phyloP scores from a whole-genome alignment of 768 basidiomycete genomes.

The Russula lepida region DNA sequence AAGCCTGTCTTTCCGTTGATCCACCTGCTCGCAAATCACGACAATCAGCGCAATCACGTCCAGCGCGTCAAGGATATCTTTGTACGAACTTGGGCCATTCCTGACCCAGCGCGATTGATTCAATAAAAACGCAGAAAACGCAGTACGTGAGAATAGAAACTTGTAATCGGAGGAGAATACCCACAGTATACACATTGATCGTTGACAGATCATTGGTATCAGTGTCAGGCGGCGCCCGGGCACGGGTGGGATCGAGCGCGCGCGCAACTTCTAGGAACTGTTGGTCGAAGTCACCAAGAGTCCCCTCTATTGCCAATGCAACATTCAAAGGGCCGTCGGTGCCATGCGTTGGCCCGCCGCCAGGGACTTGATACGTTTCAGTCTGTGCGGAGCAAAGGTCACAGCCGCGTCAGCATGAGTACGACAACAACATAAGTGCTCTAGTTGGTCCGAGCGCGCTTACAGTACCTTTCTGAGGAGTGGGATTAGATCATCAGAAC shows the following conservation, averaged over 20 bases:
- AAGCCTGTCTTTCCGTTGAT: slow-evolving; percentile 42
- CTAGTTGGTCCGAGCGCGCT: not conserved
- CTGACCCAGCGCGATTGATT: slow-evolving; percentile 25
- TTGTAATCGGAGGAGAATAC: not conserved
- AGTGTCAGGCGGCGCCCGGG: slow-evolving; percentile 10
- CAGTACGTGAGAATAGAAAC: too few species aligned
- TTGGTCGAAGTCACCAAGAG: slow-evolving; percentile 21
- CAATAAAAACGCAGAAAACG: not conserved
- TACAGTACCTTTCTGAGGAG: slow-evolving; percentile 50
- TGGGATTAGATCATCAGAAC: slow-evolving; percentile 48
- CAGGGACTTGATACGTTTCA: slow-evolving; percentile 32
- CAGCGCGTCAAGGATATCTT: too few species aligned
- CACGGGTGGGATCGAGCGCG: slow-evolving; percentile 21
- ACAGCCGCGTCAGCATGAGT: not conserved
- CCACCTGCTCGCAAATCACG: slow-evolving; percentile 35
- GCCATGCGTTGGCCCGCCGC: slow-evolving; percentile 35
- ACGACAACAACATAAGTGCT: not conserved
- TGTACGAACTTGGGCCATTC: slow-evolving; percentile 44
- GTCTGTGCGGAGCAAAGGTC: slow-evolving; percentile 22
- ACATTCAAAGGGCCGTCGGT: slow-evolving; percentile 37
- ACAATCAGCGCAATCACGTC: not conserved
- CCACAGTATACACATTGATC: slow-evolving; percentile 25
- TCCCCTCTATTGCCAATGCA: slow-evolving; percentile 23
- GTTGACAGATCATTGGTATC: slow-evolving; percentile 24
- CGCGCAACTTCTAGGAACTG: slow-evolving; percentile 26